These are phyloP conservation scores for Colletotrichum agaves DNA, from an alignment of 2,329 filamentous ascomycete genomes.

Conservation along the genomic window DNA sequence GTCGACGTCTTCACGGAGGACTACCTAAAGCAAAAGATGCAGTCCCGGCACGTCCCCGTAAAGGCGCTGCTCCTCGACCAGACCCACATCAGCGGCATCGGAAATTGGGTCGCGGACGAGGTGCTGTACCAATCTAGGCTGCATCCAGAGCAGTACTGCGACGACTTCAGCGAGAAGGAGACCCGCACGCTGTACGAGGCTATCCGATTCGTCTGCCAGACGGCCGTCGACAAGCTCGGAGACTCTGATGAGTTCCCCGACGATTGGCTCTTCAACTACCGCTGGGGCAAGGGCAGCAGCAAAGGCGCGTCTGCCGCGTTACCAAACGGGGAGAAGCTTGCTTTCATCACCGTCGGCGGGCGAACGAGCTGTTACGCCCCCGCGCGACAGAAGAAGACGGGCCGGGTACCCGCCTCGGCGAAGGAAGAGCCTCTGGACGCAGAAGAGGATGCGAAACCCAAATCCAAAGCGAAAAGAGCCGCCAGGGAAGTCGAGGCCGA, in stretches of 20 bases:
- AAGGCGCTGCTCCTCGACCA: conserved; percentile 93
- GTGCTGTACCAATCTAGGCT: conserved; percentile 88
- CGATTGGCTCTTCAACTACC: conserved; percentile 87
- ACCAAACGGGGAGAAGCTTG: conserved; percentile 86
- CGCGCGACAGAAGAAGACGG: conserved; percentile 83
- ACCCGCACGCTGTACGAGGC: conserved; percentile 77
- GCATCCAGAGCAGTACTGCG: conserved; percentile 93
- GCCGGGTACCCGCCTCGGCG: conserved; percentile 52
- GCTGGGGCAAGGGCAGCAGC: conserved; percentile 91
- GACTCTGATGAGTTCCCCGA: conserved; percentile 87
- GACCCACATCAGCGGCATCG: conserved; percentile 87
- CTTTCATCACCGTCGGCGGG: conserved; percentile 89
- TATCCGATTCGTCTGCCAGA: conserved; percentile 82
- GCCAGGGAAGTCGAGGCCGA: conserved; percentile 43
- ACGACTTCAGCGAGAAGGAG: conserved; percentile 79
- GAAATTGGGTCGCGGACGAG: conserved; percentile 98
- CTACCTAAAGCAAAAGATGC: conserved; percentile 79
- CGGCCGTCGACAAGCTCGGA: conserved; percentile 80
- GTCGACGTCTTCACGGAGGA: conserved; percentile 78
- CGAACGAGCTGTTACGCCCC: conserved; percentile 92
- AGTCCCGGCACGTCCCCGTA: conserved; percentile 82
- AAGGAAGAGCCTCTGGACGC: conserved; percentile 55
- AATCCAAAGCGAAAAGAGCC: conserved; percentile 42
- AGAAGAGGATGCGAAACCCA: conserved; percentile 41
- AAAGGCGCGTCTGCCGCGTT: conserved; percentile 74